Percentiles rank a stretch among this genome's conserved stretches.
These are phyloP conservation scores for Hypocrella siamensis DNA, from an alignment of 2,329 filamentous ascomycete species.

Conservation along the genomic window DNA sequence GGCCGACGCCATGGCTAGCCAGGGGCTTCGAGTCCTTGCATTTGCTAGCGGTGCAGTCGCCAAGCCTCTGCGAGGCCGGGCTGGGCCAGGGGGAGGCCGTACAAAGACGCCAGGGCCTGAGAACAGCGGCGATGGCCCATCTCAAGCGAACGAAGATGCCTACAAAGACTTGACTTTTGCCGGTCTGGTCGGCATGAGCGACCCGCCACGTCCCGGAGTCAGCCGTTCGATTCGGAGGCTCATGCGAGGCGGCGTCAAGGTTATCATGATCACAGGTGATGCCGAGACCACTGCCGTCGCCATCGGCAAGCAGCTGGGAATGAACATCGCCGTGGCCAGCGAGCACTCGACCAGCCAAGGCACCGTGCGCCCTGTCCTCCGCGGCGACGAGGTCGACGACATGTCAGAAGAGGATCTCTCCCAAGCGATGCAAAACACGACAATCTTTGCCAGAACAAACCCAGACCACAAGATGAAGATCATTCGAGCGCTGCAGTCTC, in stretches of 20 bases:
- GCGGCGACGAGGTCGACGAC: constrained; percentile 80
- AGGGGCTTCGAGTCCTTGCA: constrained; percentile 78
- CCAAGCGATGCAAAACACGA: constrained; percentile 72
- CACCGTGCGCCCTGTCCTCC: constrained; percentile 56
- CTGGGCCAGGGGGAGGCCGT: constrained; percentile 21
- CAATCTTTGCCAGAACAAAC: constrained; percentile 89
- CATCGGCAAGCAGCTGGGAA: constrained; percentile 88
- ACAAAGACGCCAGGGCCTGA: constrained; percentile 36
- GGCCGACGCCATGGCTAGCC: constrained; percentile 72
- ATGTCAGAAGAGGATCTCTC: constrained; percentile 80
- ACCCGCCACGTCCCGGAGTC: constrained; percentile 83
- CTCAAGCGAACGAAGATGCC: constrained; percentile 46
- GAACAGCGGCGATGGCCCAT: constrained; percentile 19
- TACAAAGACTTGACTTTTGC: constrained; percentile 81
- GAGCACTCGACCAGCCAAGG: constrained; percentile 38
- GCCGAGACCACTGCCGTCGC: constrained; percentile 88
- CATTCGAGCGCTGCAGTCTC: constrained; percentile 74
- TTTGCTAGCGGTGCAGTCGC: constrained; percentile 73
- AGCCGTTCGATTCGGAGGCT: constrained; percentile 76
- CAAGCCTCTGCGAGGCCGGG: constrained; percentile 25
- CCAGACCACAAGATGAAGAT: constrained; percentile 99
- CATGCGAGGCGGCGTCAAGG: constrained; percentile 87
- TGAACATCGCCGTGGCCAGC: constrained; percentile 52
- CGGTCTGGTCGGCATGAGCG: constrained; percentile 91
- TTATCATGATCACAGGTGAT: constrained; percentile 98